Base-by-base conservation (phyloP, 805 yeast genomes). In the Candida patagonica region DNA sequence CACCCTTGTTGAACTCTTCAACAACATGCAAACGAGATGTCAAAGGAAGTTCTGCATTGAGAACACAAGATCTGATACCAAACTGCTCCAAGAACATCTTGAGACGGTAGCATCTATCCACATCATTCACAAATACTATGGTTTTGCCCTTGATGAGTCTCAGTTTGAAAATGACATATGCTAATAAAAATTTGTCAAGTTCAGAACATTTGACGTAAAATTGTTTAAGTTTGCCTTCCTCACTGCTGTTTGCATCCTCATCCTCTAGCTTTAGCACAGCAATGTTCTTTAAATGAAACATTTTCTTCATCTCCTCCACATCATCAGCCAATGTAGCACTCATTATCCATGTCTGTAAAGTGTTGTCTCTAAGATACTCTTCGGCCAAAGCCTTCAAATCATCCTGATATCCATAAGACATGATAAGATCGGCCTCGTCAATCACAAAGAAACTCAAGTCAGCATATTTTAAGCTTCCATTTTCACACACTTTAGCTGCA, bases 241-340 rank as follows among this genome's bases (percentile, higher is more conserved):
- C 20, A n/a, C n/a, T n/a, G n/a, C n/a, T n/a, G 17, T 12, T 15
- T 9, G 61, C 63, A 16, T 72, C 66, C 38, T 72, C 73, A 35
- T 79, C 86, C 51, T 84, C 92, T 27, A 89, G 69, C 53, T 79
- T 82, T 48, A 92, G 66, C 19, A 84, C 73, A 1, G 94, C 95
- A 1, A 95, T 94, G 27, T 67, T 60, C 43, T 68, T 71, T 42
- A 85, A 76, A 61, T 96, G 89, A 60, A 82, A 88, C 53, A 74
- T 74, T 37, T 66, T 60, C 60, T 89, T 89, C 51, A 92, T 63
- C 34, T 72, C 74, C 44, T 83, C 76, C 47, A 89, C 75, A 46
- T 89, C 96, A 32, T 85, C 94, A 55, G 78, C 83, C 43, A 92
- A 66, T 3, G 98, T 92, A 2, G 98, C 98, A 61, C 95, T 83